Evolutionary conservation across 31 red algal genomes (phyloP).

Genomic region (Asparagopsis taxiformis): DNA sequence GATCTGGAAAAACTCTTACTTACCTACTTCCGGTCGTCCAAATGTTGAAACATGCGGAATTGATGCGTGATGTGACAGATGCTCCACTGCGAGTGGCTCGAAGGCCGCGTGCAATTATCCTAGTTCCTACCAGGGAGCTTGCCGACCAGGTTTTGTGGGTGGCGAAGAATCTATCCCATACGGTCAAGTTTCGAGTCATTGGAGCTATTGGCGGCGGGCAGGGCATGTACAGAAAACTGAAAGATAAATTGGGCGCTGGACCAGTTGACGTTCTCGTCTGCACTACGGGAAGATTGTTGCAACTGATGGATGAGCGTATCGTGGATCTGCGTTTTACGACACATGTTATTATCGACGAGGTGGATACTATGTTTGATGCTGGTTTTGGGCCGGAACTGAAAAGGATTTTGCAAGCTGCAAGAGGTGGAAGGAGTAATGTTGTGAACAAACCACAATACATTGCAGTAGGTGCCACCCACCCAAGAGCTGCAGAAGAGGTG

Average conservation of each 20-base stretch:
- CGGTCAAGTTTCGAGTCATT: slow-evolving; percentile 75
- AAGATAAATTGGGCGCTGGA: slow-evolving; percentile 8
- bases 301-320: slow-evolving; percentile 44
- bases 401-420: slow-evolving; percentile 22
- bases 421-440: slow-evolving; percentile 19
- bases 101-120: slow-evolving; percentile 76
- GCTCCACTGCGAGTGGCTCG: slow-evolving; percentile 47
- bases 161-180: slow-evolving; percentile 58
- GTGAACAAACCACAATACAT: slow-evolving; percentile 63
- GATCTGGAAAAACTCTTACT: slow-evolving; percentile 92
- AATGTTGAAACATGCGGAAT: slow-evolving; percentile 66
- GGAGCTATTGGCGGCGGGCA: slow-evolving; percentile 37
- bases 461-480: slow-evolving; percentile 91
- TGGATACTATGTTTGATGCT: slow-evolving; percentile 89
- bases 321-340: slow-evolving; percentile 68
- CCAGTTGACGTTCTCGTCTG: slow-evolving; percentile 82
- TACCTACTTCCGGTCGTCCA: slow-evolving; percentile 83
- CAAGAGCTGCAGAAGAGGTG: slow-evolving; percentile 46
- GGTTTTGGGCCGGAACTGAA: slow-evolving; percentile 87
- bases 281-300: slow-evolving; percentile 75
- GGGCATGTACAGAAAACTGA: slow-evolving; percentile 20
- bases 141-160: slow-evolving; percentile 73
- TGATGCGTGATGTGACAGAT: slow-evolving; percentile 2
- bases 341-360: slow-evolving; percentile 90
- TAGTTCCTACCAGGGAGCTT: slow-evolving; percentile 88